These are phyloP conservation scores for Saprolegnia parasitica DNA, from an alignment of 352 stramenopile species.

Conservation along the genomic window DNA sequence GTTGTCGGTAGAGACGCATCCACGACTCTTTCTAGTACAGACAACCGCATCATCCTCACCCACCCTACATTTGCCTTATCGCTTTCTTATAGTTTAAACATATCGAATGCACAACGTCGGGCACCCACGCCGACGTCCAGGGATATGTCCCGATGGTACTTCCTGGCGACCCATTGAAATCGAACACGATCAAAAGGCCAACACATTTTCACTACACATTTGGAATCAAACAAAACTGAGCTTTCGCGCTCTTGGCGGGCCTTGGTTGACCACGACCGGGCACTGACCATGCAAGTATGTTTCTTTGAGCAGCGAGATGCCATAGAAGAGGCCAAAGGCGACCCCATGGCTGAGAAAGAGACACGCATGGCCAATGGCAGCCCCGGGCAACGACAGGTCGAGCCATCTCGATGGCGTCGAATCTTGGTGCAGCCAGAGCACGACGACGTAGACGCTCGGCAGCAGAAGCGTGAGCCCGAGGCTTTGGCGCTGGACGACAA, in stretches of 20 bases:
- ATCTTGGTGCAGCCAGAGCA: conserved; percentile 8
- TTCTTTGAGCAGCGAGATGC: conserved; percentile 11
- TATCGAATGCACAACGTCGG: too few species aligned
- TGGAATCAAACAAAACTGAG: not conserved
- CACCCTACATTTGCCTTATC: too few species aligned
- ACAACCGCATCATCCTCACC: too few species aligned
- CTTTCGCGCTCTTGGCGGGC: not conserved
- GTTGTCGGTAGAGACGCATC: too few species aligned
- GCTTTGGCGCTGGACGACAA: not conserved
- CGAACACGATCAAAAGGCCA: too few species aligned
- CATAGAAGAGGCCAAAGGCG: not conserved
- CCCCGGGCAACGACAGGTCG: not conserved
- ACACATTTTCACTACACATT: not conserved
- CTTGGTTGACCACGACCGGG: not conserved
- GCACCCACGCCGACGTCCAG: too few species aligned
- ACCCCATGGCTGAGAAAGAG: not conserved
- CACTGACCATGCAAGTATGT: not conserved
- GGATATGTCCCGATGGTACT: too few species aligned
- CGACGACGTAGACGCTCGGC: not conserved
- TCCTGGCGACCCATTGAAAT: too few species aligned
- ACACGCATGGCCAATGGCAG: not conserved
- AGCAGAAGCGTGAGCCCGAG: conserved; percentile 4
- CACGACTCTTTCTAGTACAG: too few species aligned
- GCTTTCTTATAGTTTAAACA: too few species aligned
- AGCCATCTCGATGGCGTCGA: not conserved